Evolutionary conservation across 208 protist species (phyloP).

Genomic region (Zelonia costaricensis): DNA sequence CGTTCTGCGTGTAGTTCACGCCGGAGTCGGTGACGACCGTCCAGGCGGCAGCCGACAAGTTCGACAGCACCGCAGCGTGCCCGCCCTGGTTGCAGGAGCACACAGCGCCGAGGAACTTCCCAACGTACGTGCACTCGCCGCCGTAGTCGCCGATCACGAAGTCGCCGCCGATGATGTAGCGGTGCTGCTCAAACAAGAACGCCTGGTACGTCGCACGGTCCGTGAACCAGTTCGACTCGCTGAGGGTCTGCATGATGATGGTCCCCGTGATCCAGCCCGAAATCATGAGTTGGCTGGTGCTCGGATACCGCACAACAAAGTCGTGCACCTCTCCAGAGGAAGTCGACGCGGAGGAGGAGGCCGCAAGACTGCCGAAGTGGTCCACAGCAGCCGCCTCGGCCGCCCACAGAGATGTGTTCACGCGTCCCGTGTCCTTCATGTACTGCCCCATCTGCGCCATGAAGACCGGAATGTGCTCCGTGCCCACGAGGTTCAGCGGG

Average conservation of each 20-base stretch:
- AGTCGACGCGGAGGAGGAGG: neutral
- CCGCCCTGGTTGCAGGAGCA: slow-evolving; percentile 43
- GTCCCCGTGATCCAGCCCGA: slow-evolving; percentile 42
- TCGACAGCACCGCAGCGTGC: slow-evolving; percentile 7
- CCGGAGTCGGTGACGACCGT: neutral
- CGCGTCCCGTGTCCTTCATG: slow-evolving; percentile 16
- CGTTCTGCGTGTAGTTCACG: slow-evolving; percentile 6
- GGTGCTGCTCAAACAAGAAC: slow-evolving; percentile 45
- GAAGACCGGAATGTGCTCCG: slow-evolving; percentile 37
- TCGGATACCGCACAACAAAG: too few relatives aligned
- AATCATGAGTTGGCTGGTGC: slow-evolving; percentile 31
- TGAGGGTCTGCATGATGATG: slow-evolving; percentile 24
- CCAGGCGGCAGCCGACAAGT: neutral
- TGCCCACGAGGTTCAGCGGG: slow-evolving; percentile 19
- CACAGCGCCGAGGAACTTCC: slow-evolving; percentile 24
- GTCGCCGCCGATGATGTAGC: slow-evolving; percentile 51
- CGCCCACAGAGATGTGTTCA: neutral
- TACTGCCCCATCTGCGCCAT: slow-evolving; percentile 39
- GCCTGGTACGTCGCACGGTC: slow-evolving; percentile 23
- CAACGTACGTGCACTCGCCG: slow-evolving; percentile 18
- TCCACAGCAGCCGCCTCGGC: neutral
- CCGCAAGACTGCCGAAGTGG: neutral
- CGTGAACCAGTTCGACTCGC: slow-evolving; percentile 6
- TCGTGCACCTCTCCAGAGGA: too few relatives aligned
- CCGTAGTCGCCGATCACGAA: slow-evolving; percentile 62